phyloP scores from a whole-genome alignment of 1,284 basidiomycete species.

The Trichosporon asahii region DNA sequence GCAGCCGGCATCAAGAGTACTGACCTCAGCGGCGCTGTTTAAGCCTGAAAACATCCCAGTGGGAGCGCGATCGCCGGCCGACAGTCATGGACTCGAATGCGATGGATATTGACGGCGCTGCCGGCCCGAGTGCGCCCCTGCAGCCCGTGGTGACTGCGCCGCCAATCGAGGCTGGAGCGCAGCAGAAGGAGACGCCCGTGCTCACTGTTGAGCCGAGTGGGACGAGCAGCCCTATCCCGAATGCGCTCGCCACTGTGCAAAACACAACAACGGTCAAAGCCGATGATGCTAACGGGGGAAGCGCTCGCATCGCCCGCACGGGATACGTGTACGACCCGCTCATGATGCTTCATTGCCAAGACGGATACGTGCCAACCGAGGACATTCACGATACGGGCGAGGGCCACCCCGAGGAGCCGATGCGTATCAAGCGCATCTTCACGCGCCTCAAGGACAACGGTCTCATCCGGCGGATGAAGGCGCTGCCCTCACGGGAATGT shows the following conservation, averaged over 20 bases:
- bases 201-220: neutral
- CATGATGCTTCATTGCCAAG: conserved; percentile 74
- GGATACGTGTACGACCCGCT: conserved; percentile 83
- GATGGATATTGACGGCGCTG: conserved; percentile 29
- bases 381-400: conserved; percentile 47
- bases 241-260: neutral
- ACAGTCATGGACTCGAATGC: conserved; percentile 16
- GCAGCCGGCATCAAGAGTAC: neutral
- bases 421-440: conserved; percentile 78
- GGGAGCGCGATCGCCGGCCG: neutral
- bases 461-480: conserved; percentile 71
- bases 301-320: conserved; percentile 42
- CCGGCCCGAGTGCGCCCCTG: neutral
- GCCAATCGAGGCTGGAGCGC: neutral
- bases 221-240: neutral
- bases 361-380: conserved; percentile 53
- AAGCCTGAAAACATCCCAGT: neutral
- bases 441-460: conserved; percentile 61
- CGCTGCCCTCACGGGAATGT: conserved; percentile 70
- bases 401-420: conserved; percentile 81
- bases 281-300: neutral
- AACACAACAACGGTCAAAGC: neutral
- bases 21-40: neutral
- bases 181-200: neutral
- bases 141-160: neutral